Evolutionary conservation across 2,329 filamentous ascomycete species (phyloP).

Genomic region (Fusarium redolens): DNA sequence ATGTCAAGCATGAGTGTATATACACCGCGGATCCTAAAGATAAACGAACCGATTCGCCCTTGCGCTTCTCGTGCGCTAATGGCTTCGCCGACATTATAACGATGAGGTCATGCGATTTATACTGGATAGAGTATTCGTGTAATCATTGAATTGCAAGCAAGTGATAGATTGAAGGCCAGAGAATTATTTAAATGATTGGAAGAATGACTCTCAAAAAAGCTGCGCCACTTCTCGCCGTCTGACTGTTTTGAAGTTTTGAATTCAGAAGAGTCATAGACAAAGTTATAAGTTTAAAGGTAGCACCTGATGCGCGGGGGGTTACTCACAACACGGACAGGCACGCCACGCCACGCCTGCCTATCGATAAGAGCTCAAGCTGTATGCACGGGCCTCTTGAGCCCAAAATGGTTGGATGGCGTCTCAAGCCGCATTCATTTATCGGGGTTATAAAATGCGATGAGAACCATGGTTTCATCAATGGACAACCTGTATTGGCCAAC

Average conservation of each 20-base stretch:
- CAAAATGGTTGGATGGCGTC: slow-evolving; percentile 1
- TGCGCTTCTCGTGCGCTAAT: slow-evolving; percentile 81
- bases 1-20: slow-evolving; percentile 23
- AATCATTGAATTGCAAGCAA: slow-evolving; percentile 43
- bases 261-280: slow-evolving; percentile 44
- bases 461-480: background rate
- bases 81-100: slow-evolving; percentile 69
- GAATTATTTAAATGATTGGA: slow-evolving; percentile 19
- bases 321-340: slow-evolving; percentile 30
- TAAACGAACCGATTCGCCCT: slow-evolving; percentile 80
- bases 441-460: slow-evolving; percentile 10
- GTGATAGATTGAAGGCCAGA: background rate
- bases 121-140: slow-evolving; percentile 40
- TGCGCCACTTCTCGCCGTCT: slow-evolving; percentile 41
- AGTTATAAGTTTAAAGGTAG: slow-evolving; percentile 12
- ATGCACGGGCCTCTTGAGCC: slow-evolving; percentile 8
- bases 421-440: slow-evolving; percentile 36
- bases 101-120: slow-evolving; percentile 39
- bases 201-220: slow-evolving; percentile 4
- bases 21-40: background rate
- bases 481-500: background rate
- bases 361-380: slow-evolving; percentile 38
- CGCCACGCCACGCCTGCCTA: slow-evolving; percentile 18
- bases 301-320: slow-evolving; percentile 37
- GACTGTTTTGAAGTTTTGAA: slow-evolving; percentile 30